Percentiles rank a stretch among this genome's conserved stretches.
Conservation (phyloP, 441 rosid species). For the Mallotus repandus region DNA sequence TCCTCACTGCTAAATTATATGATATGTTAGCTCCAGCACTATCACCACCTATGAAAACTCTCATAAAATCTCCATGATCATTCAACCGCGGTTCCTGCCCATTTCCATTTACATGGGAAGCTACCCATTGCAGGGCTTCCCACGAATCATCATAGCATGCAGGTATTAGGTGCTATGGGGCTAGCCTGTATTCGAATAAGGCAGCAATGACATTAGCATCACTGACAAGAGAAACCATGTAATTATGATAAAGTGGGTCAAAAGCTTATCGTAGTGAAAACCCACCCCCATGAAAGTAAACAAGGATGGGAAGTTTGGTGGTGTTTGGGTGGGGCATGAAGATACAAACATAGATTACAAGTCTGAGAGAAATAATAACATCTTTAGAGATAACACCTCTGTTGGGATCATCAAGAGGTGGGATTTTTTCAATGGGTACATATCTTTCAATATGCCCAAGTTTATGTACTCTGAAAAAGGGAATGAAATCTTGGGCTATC, state of each 20-base stretch:
- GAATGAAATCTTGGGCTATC: conserved; percentile 1
- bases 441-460: conserved; percentile 25
- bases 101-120: conserved; percentile 12
- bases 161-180: conserved; percentile 19
- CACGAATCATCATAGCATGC: conserved; percentile 31
- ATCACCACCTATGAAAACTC: conserved; percentile 17
- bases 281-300: conserved; percentile 30
- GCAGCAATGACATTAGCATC: too few relatives aligned
- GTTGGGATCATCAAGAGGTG: conserved; percentile 20
- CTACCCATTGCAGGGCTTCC: conserved; percentile 32
- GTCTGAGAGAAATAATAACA: conserved; percentile 4
- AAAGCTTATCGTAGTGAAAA: conserved; percentile 24
- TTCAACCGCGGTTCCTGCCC: conserved; percentile 32
- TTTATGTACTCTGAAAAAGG: conserved; percentile 17
- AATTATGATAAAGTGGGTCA: conserved; percentile 15
- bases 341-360: conserved; percentile 17
- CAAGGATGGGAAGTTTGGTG: too few relatives aligned
- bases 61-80: conserved; percentile 20
- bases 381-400: conserved; percentile 31
- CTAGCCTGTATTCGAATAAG: too few relatives aligned
- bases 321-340: conserved; percentile 20
- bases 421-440: conserved; percentile 9
- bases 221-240: too few relatives aligned
- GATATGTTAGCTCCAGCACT: conserved; percentile 24
- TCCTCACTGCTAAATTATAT: conserved; percentile 11